Evolutionary conservation across 306 rosid genomes (phyloP), one percentile per base, ranked within the genome.

Genomic region (Casuarina equisetifolia): DNA sequence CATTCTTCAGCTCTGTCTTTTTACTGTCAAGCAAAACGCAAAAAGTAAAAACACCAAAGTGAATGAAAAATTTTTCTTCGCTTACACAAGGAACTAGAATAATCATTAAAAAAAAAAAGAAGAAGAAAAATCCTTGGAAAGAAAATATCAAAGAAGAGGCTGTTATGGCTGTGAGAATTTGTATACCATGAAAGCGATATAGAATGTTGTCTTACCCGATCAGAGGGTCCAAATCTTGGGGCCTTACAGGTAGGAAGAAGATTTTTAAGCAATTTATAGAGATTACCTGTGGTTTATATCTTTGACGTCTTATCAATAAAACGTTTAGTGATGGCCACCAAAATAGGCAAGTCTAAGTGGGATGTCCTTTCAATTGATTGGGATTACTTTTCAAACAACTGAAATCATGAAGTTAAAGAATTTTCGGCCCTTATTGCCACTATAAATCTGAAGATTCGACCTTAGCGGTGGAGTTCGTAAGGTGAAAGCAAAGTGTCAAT

Each of bases 261-360:
- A 69, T 45, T 69, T 6, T 72, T 11, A 35, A 76, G 70, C 19
- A 15, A 69, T 77, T 81, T 85, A 87, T 80, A 87, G 86, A 91
- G 86, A 72, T 17, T 42, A 4, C 68, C 53, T 66, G 59, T 64
- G 75, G 82, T 73, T 67, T 44, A 1, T 63, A 2, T 13, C 13
- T 0, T 43, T 4, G 42, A 25, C 17, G 16, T 9, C 32, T 39
- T 20, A 70, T 58, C 82, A 80, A 75, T 67, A 44, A 74, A 71
- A 80, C 32, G 78, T 67, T 62, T 76, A 78, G 79, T 77, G 82
- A 76, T 83, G 86, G 82, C 85, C 88, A 85, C 88, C 83, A 74
- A 76, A 77, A 55, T 79, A 50, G 82, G 79, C 82, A 82, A 83
- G 45, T 55, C 36, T 78, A 76, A 87, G 89, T 89, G 93, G 71